These are phyloP conservation scores for Podospora appendiculata DNA, from an alignment of 495 filamentous ascomycete genomes.

Conservation along the genomic window DNA sequence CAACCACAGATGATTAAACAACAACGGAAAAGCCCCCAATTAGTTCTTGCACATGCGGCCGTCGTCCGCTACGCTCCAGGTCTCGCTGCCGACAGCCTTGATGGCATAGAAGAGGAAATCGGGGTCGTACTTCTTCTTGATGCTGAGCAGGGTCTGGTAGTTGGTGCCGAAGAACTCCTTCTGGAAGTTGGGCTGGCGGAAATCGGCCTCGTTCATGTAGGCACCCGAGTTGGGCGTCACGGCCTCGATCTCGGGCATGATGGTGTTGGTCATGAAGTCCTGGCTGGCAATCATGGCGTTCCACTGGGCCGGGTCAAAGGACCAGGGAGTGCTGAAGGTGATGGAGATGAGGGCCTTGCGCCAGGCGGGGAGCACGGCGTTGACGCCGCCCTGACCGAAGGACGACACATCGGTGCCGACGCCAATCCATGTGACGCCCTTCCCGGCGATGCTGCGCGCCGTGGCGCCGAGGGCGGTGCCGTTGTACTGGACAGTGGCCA, in stretches of 20 bases:
- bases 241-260: conserved; percentile 24
- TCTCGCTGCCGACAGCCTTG: conserved; percentile 39
- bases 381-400: conserved; percentile 18
- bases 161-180: conserved; percentile 43
- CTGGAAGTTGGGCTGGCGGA: conserved; percentile 43
- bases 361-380: conserved; percentile 48
- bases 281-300: conserved; percentile 15
- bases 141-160: conserved; percentile 30
- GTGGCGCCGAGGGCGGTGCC: conserved; percentile 26
- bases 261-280: conserved; percentile 22
- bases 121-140: conserved; percentile 50
- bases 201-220: conserved; percentile 45
- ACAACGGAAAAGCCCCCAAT: not conserved
- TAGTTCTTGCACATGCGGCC: conserved; percentile 20
- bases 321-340: conserved; percentile 17
- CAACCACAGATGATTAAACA: too few relatives aligned
- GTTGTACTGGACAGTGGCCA: conserved; percentile 32
- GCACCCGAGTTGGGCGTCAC: conserved; percentile 29
- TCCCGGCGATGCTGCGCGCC: conserved; percentile 29
- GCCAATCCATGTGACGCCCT: conserved; percentile 31
- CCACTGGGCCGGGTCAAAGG: conserved; percentile 16
- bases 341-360: conserved; percentile 18
- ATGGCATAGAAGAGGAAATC: conserved; percentile 41
- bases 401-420: conserved; percentile 23
- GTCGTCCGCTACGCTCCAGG: conserved; percentile 13